Evolutionary conservation across 2,329 filamentous ascomycete genomes (phyloP).

Genomic region (Neopestalotiopsis clavispora): DNA sequence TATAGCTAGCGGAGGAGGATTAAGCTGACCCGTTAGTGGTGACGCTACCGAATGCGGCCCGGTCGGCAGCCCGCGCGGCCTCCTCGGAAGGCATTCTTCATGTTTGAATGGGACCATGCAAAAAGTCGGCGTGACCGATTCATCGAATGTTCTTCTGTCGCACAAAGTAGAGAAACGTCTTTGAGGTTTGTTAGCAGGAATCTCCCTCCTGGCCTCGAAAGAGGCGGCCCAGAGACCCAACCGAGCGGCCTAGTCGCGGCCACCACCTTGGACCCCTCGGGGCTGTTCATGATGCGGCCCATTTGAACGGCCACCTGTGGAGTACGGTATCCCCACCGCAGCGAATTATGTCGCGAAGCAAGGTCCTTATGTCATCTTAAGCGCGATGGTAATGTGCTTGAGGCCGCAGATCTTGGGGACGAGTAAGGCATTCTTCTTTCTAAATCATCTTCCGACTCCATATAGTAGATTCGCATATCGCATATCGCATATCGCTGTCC

Average conservation of each 20-base stretch:
- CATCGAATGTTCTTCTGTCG: background rate
- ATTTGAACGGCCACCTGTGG: constrained; percentile 6
- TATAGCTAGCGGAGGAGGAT: background rate
- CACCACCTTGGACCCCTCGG: background rate
- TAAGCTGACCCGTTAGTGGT: background rate
- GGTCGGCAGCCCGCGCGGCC: constrained; percentile 11
- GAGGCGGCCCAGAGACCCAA: constrained; percentile 4
- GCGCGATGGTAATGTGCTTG: constrained; percentile 1
- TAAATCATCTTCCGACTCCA: background rate
- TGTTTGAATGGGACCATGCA: background rate
- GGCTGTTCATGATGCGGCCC: constrained; percentile 4
- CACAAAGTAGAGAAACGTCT: constrained; percentile 6
- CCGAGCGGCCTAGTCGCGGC: background rate
- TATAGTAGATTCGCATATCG: background rate
- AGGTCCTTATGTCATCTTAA: background rate
- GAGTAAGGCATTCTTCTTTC: constrained; percentile 5
- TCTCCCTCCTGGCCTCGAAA: constrained; percentile 9
- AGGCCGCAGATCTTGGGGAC: constrained; percentile 2
- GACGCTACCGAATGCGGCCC: constrained; percentile 6
- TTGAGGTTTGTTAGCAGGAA: background rate
- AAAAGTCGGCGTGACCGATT: background rate
- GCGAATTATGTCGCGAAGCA: constrained; percentile 15
- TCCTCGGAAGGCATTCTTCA: constrained; percentile 9
- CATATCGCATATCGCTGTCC: no score
- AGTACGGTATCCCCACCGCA: background rate